Conservation (phyloP, 805 yeast species). For the Kuraishia cidri region DNA sequence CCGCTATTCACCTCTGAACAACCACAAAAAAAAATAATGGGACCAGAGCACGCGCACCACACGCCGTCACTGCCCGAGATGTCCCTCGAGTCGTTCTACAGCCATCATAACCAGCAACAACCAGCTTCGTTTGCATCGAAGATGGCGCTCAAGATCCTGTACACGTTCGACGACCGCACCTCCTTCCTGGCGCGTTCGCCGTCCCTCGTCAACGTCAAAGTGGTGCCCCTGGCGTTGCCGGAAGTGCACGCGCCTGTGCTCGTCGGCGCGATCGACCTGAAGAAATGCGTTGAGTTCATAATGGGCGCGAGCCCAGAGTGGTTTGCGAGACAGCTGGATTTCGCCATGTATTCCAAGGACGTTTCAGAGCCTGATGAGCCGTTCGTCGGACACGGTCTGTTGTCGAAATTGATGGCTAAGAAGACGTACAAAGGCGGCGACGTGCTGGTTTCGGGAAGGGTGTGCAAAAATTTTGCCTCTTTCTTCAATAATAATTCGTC, state of each 20-base stretch:
- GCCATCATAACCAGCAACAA: not conserved
- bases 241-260: constrained; percentile 32
- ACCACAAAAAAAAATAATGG: not conserved
- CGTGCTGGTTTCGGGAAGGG: constrained; percentile 43
- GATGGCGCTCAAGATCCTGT: constrained; percentile 25
- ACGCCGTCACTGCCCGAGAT: constrained; percentile 3
- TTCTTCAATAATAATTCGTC: constrained; percentile 22
- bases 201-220: constrained; percentile 23
- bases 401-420: constrained; percentile 19
- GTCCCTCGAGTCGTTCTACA: constrained; percentile 2
- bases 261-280: constrained; percentile 30
- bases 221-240: constrained; percentile 26
- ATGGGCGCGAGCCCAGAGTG: constrained; percentile 37
- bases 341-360: constrained; percentile 37
- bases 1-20: not conserved
- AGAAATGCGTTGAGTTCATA: constrained; percentile 33
- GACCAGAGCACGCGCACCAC: not conserved
- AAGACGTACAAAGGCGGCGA: constrained; percentile 6
- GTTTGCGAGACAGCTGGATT: constrained; percentile 26
- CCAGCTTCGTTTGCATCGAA: not conserved
- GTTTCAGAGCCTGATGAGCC: constrained; percentile 44
- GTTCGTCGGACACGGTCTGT: constrained; percentile 35
- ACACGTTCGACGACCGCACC: constrained; percentile 31
- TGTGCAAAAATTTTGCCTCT: constrained; percentile 48
- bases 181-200: constrained; percentile 31